These are phyloP conservation scores for Chenopodium berlandieri DNA, from an alignment of 148 eudicot species.

Conservation along the genomic window DNA sequence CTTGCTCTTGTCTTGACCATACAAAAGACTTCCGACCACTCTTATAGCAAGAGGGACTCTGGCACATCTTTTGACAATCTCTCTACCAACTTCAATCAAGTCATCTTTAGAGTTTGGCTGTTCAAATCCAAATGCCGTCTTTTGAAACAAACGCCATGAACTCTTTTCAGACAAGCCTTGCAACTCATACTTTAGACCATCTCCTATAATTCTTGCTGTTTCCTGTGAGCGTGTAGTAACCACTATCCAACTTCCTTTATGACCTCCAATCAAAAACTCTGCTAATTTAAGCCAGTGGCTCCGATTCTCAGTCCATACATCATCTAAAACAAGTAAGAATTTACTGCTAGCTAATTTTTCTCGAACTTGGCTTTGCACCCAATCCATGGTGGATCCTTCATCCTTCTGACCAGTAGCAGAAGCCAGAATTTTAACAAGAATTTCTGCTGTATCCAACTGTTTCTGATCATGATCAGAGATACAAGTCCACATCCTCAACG, in stretches of 20 bases:
- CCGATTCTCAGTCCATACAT: slow-evolving; percentile 6
- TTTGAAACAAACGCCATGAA: slow-evolving; percentile 10
- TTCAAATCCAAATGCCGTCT: neutral
- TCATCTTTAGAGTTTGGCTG: neutral
- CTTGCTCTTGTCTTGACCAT: slow-evolving; percentile 4
- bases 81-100: neutral
- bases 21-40: slow-evolving; percentile 5
- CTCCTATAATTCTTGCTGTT: neutral
- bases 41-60: slow-evolving; percentile 10
- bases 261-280: neutral
- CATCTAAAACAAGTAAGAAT: slow-evolving; percentile 10
- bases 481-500: slow-evolving; percentile 1
- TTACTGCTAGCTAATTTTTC: neutral
- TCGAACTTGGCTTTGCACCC: slow-evolving; percentile 2
- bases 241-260: slow-evolving; percentile 1
- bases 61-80: slow-evolving; percentile 1
- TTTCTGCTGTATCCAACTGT: slow-evolving; percentile 6
- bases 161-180: neutral
- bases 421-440: slow-evolving; percentile 8
- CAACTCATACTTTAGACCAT: neutral
- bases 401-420: slow-evolving; percentile 3
- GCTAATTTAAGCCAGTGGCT: slow-evolving; percentile 8
- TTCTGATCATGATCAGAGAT: slow-evolving; percentile 11
- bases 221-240: neutral
- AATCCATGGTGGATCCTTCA: slow-evolving; percentile 1